phyloP scores from a whole-genome alignment of 176 grass and related monocot species.

The Alloteropsis semialata region DNA sequence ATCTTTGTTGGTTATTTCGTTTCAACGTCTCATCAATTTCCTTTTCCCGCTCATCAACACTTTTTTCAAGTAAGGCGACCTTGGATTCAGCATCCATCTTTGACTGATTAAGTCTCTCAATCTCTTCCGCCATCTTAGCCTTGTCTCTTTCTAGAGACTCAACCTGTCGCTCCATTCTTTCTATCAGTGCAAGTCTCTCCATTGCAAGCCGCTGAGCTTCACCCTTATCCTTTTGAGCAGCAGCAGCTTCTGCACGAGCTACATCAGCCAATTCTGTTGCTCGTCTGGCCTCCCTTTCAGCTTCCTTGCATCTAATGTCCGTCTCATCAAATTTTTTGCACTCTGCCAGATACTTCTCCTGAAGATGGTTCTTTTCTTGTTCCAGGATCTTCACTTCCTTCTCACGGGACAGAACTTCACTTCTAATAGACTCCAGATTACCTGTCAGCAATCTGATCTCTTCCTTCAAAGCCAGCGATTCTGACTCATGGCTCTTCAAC shows the following conservation, averaged over 20 bases:
- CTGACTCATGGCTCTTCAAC: slow-evolving; percentile 62
- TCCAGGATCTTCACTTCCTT: slow-evolving; percentile 74
- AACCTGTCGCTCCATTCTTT: slow-evolving; percentile 75
- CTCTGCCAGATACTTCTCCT: slow-evolving; percentile 70
- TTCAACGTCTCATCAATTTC: slow-evolving; percentile 93
- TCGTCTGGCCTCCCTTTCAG: slow-evolving; percentile 82
- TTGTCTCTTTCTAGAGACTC: slow-evolving; percentile 83
- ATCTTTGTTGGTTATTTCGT: slow-evolving; percentile 83
- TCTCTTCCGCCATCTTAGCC: slow-evolving; percentile 62
- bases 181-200: slow-evolving; percentile 77
- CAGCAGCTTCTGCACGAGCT: slow-evolving; percentile 62
- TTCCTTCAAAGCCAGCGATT: slow-evolving; percentile 68
- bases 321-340: slow-evolving; percentile 79
- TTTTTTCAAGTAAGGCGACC: slow-evolving; percentile 64
- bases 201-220: slow-evolving; percentile 79
- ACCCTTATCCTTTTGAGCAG: slow-evolving; percentile 81
- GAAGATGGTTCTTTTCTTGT: slow-evolving; percentile 91
- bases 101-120: slow-evolving; percentile 62
- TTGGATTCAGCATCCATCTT: slow-evolving; percentile 75
- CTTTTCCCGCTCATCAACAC: slow-evolving; percentile 81
- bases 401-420: slow-evolving; percentile 60
- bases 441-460: slow-evolving; percentile 70
- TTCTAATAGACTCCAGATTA: slow-evolving; percentile 68
- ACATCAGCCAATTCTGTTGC: slow-evolving; percentile 80
- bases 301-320: slow-evolving; percentile 84